Percentiles rank a stretch among this genome's conserved stretches.
These are phyloP conservation scores for Astraeus odoratus DNA, from an alignment of 768 basidiomycete genomes.

Conservation along the genomic window DNA sequence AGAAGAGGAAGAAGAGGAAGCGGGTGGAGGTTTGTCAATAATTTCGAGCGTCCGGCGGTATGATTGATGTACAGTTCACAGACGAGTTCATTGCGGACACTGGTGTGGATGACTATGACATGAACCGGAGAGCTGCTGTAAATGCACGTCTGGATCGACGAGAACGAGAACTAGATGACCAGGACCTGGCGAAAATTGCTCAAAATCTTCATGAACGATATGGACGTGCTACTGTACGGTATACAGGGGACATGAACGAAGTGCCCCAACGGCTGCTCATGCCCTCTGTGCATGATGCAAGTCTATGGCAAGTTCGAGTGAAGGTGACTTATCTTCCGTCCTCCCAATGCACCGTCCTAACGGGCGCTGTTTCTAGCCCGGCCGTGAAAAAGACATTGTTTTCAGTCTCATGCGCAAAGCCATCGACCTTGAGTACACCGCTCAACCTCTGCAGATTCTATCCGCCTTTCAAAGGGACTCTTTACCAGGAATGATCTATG, in stretches of 20 bases:
- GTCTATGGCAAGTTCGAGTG: constrained; percentile 91
- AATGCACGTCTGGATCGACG: constrained; percentile 68
- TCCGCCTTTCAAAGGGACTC: constrained; percentile 97
- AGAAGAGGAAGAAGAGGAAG: constrained; percentile 80
- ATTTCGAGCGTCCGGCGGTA: neutral
- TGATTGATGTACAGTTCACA: constrained; percentile 22
- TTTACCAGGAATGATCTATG: constrained; percentile 91
- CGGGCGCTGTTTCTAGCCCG: constrained; percentile 46
- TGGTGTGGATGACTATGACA: constrained; percentile 53
- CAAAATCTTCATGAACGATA: constrained; percentile 76
- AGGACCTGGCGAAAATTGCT: constrained; percentile 80
- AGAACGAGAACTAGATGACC: constrained; percentile 66
- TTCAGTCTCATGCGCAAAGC: constrained; percentile 94
- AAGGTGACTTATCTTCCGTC: constrained; percentile 47
- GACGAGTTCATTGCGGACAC: constrained; percentile 65
- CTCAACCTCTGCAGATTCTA: constrained; percentile 74
- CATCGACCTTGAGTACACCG: constrained; percentile 73
- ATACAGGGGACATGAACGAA: constrained; percentile 88
- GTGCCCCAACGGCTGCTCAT: constrained; percentile 90
- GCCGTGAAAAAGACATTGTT: constrained; percentile 88
- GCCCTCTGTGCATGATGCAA: constrained; percentile 95
- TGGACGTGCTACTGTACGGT: constrained; percentile 59
- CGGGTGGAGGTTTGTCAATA: constrained; percentile 40
- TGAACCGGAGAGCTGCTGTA: constrained; percentile 41
- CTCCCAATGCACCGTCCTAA: neutral